Base-by-base conservation (phyloP, 257 asterid genomes). In the Vinca minor region DNA sequence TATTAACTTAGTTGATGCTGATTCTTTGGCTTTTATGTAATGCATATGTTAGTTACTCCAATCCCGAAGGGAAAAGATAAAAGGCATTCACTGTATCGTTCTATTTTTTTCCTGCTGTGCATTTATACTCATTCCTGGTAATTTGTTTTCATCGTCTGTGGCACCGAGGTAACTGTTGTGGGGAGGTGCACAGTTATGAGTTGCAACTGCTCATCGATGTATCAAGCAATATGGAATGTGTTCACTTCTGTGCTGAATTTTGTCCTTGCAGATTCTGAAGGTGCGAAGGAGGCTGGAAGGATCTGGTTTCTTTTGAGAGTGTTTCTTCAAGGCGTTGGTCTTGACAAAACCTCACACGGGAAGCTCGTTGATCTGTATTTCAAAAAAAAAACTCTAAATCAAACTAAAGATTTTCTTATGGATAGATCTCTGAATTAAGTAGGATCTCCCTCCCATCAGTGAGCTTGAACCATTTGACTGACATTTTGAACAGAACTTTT, bases 261-360 rank as follows among this genome's bases (percentile, higher is more conserved):
- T 41, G 17, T 28, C 28, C 32, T 28, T 29, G 64, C 63, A 69
- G 69, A 53, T 56, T 31, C 38, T 29, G 58, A 23, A 62, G 67
- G 63, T 13, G 46, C 18, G n/a, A n/a, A n/a, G n/a, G n/a, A n/a
- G n/a, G n/a, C n/a, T 1, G 28, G 45, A 54, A 62, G 50, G 57
- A 8, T 17, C 31, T 53, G 49, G 52, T 21, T 55, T 17, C 42
- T 56, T 41, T 17, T 21, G 15, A 0, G 59, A 20, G 35, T 15
- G 4, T 31, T 41, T 53, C n/a, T n/a, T n/a, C n/a, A n/a, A n/a
- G n/a, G n/a, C n/a, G 47, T n/a, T 50, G 65, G 31, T 29, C 20
- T 62, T 41, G 62, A 46, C 46, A 21, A 53, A 20, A 31, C 3
- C 5, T 4, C 26, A 21, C 21, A 52, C 29, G 4, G 46, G 10